Percentiles rank a stretch among this genome's conserved stretches.
Evolutionary conservation across 2,329 filamentous ascomycete species (phyloP).

Genomic region (Alternaria angustiovoidea): DNA sequence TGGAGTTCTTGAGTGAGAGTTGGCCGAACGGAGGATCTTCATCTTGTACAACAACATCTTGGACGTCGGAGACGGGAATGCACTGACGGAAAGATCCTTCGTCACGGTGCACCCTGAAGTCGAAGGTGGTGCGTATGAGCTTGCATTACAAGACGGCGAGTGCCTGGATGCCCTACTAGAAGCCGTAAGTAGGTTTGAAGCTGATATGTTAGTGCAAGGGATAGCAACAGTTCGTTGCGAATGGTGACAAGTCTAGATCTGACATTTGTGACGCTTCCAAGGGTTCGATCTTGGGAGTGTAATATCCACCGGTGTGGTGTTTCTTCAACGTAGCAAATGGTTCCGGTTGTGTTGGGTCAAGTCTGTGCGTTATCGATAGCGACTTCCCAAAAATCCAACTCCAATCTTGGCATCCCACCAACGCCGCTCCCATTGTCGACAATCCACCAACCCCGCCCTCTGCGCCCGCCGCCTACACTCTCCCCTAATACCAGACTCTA

Average conservation of each 20-base stretch:
- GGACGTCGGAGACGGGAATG: constrained; percentile 39
- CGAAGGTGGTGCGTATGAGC: constrained; percentile 18
- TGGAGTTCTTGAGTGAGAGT: constrained; percentile 33
- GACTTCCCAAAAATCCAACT: constrained; percentile 33
- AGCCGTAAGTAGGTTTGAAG: neutral
- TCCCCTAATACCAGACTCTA: constrained; percentile 32
- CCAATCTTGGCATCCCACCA: constrained; percentile 43
- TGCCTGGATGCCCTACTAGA: neutral
- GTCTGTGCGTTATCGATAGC: constrained; percentile 30
- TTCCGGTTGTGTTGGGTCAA: neutral
- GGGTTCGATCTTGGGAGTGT: neutral
- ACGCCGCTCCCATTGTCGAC: constrained; percentile 32
- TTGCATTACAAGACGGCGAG: constrained; percentile 15
- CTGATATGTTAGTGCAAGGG: neutral
- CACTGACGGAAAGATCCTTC: constrained; percentile 35
- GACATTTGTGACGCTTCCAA: no score
- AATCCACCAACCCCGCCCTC: constrained; percentile 31
- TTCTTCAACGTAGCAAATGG: neutral
- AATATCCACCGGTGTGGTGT: neutral
- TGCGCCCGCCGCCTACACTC: constrained; percentile 24
- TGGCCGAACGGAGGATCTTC: constrained; percentile 45
- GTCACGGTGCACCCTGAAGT: constrained; percentile 26
- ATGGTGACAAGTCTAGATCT: no score
- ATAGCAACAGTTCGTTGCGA: no score
- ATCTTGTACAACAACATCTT: constrained; percentile 37